These are phyloP conservation scores for Trypanosoma mega DNA, from an alignment of 208 protist species.

Conservation along the genomic window DNA sequence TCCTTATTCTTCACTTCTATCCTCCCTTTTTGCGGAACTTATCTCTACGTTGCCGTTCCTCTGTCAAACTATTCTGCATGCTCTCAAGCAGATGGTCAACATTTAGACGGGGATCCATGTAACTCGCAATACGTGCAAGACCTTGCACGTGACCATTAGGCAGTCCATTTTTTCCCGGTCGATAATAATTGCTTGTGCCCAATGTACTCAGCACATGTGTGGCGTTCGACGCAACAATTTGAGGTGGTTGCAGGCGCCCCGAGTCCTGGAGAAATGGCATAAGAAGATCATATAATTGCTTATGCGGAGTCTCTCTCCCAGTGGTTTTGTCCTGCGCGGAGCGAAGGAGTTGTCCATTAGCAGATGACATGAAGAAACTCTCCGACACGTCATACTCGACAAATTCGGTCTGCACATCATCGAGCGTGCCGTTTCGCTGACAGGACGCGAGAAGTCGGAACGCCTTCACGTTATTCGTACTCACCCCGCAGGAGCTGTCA, in stretches of 20 bases:
- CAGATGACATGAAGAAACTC: background rate
- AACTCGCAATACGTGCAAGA: constrained; percentile 2
- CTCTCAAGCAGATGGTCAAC: background rate
- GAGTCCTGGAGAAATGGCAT: constrained; percentile 18
- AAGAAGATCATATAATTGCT: constrained; percentile 16
- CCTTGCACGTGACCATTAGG: constrained; percentile 5
- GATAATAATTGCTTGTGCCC: constrained; percentile 16
- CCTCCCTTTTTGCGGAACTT: constrained; percentile 2
- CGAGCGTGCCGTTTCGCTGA: background rate
- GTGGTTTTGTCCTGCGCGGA: background rate
- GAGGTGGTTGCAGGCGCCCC: constrained; percentile 25
- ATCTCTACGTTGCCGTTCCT: background rate
- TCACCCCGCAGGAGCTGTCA: constrained; percentile 40
- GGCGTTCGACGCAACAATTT: constrained; percentile 34
- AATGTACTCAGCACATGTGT: constrained; percentile 39
- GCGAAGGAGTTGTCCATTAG: background rate
- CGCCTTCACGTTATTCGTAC: constrained; percentile 40
- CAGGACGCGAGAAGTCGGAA: constrained; percentile 31
- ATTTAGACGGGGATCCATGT: constrained; percentile 1
- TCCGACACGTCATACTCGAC: constrained; percentile 28
- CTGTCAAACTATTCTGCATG: background rate
- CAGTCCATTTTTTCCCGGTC: background rate
- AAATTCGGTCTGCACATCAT: background rate
- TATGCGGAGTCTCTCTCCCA: background rate
- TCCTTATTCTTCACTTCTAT: too few relatives aligned